Base-by-base conservation (phyloP, 768 basidiomycete genomes). In the Russula olivacea region DNA sequence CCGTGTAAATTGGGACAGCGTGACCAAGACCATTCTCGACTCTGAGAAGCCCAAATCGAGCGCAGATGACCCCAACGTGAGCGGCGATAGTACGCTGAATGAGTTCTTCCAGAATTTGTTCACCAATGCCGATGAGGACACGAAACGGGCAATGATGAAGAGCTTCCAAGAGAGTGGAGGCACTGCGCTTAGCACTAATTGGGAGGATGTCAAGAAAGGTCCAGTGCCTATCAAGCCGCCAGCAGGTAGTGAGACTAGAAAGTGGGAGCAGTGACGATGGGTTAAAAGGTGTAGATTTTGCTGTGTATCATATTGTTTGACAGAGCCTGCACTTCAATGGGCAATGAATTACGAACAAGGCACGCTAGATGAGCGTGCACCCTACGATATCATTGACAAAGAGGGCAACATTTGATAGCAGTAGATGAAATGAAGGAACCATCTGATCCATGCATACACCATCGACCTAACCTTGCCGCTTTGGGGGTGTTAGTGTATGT, bases 61-160 rank as follows among this genome's bases (percentile, higher is more conserved):
- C 4, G 81, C 88, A 17, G 85, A 94, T 66, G 92, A 92, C 71
- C 90, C 93, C 36, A 98, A 97, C 73, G 86, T 87, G 19, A 91
- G 91, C 25, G 95, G 95, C 23, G 94, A 97, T 73, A 81, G 78
- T 61, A 84, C 90, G 6, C 81, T 97, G 61, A 96, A 98, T 74
- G 70, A 79, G 32, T 91, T 96, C 77, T 95, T 95, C 84, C 89
- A 91, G 71, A 89, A 91, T 77, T 84, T 99, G 65, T 99, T 89
- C 70, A 80, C 82, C 7, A 91, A 90, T 72, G 90, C 95, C 28
- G 93, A 97, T 68, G 91, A 93, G 0, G 91, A 99, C 69, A 92
- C 95, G 15, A 85, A 80, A 69, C 83, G 87, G 41, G 97, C 97
- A 3, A 99, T 99, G 94, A 86, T 98, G 86, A 99, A 99, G 82